phyloP scores from a whole-genome alignment of 2,329 filamentous ascomycete species.

The Trematosphaeria pertusa region DNA sequence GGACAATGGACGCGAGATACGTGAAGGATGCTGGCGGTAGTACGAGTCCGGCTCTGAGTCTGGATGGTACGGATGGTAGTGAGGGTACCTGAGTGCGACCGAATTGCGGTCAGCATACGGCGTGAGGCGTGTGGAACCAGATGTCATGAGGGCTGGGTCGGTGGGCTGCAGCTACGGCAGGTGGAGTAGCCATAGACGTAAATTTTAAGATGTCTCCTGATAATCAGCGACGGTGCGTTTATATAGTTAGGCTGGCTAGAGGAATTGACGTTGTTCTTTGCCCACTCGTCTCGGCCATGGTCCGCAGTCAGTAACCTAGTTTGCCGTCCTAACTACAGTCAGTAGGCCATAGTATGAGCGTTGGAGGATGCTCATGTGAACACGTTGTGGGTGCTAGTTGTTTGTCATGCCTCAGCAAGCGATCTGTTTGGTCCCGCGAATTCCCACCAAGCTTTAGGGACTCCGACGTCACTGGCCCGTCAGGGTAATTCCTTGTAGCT shows the following conservation, averaged over 20 bases:
- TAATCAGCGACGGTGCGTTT: conserved; percentile 7
- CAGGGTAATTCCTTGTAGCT: too few species aligned
- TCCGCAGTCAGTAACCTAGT: too few species aligned
- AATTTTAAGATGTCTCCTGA: conserved; percentile 3
- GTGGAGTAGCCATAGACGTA: conserved; percentile 21
- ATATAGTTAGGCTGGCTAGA: conserved; percentile 18
- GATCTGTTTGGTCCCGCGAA: not conserved
- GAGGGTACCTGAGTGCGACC: conserved; percentile 8
- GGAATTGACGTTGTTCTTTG: not conserved
- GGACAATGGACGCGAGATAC: conserved; percentile 7
- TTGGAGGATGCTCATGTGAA: too few species aligned
- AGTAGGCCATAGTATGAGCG: too few species aligned
- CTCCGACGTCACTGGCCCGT: not conserved
- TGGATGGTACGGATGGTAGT: conserved; percentile 18
- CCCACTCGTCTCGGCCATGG: too few species aligned
- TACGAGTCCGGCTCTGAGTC: conserved; percentile 28
- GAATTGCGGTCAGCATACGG: conserved; percentile 19
- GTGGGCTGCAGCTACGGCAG: conserved; percentile 5
- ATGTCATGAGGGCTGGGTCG: conserved; percentile 22
- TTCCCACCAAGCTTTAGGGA: not conserved
- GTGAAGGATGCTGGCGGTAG: conserved; percentile 8
- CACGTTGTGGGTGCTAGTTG: too few species aligned
- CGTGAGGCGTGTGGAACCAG: conserved; percentile 10
- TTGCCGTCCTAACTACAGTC: too few species aligned
- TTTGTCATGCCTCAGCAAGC: not conserved